Base-by-base conservation (phyloP, 768 basidiomycete genomes). In the Russula griseocarnosa region DNA sequence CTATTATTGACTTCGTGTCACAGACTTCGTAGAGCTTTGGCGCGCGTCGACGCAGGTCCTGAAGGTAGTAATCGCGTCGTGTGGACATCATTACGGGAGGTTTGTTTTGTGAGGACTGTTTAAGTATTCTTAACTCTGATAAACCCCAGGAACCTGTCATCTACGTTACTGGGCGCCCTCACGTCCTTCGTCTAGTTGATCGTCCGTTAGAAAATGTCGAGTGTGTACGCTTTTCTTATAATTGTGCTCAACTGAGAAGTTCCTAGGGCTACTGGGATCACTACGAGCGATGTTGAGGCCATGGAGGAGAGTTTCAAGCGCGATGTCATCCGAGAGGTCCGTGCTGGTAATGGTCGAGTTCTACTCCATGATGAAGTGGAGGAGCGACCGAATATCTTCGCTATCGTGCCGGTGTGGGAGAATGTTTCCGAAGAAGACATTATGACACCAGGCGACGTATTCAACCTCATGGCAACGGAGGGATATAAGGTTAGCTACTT, bases 81-180 rank as follows among this genome's bases (percentile, higher is more conserved):
- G 65, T 98, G 97, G 97, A 98, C 94, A n/a, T 95, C 92, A 0
- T 74, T 99, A 62, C 82, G 97, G 71, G 94, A 98, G 78, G 92
- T 88, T 36, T 55, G 60, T 10, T 34, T 56, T 61, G 76, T 66
- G 56, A n/a, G 6, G 7, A 40, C 2, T 61, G n/a, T 44, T 50
- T 42, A 32, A 34, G 32, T 53, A 57, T 55, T 38, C 60, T 57
- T 55, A 22, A 53, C n/a, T 56, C 46, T 70, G 38, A 68, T 22
- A 30, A 61, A 28, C 9, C 69, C 8, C 61, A 92, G 89, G 95
- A 97, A 77, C 95, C 95, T 28, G 96, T 98, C 4, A 80, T 98
- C 50, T 97, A 94, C 70, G 82, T 97, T 52, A 83, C 86, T 30
- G 92, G 92, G 7, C 79, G 87, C 60, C 92, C 93, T 1, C 94